Evolutionary conservation across 345 rosid genomes (phyloP).

Genomic region (Isatis tinctoria): DNA sequence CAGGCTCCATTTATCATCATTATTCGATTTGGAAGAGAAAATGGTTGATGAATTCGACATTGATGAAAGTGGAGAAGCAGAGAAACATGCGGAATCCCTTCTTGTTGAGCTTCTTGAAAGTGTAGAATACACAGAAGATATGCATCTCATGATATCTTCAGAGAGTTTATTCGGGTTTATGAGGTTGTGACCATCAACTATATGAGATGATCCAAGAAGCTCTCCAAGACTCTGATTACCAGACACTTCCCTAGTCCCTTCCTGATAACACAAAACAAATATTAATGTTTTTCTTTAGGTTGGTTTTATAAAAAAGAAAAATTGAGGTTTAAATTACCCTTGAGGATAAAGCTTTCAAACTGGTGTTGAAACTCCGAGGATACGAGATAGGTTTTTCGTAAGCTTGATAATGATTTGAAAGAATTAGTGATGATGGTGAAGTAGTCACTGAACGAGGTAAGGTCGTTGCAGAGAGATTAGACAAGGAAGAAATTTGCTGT

Average conservation of each 20-base stretch:
- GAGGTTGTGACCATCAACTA: slow-evolving; percentile 22
- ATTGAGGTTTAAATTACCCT: slow-evolving; percentile 36
- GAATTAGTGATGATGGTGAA: slow-evolving; percentile 26
- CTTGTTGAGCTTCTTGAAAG: slow-evolving; percentile 38
- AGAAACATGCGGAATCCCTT: slow-evolving; percentile 25
- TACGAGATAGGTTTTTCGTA: slow-evolving; percentile 38
- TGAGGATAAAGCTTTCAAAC: slow-evolving; percentile 36
- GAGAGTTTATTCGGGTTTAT: slow-evolving; percentile 62
- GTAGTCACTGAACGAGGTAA: slow-evolving; percentile 24
- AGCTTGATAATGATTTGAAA: slow-evolving; percentile 31
- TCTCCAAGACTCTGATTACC: slow-evolving; percentile 72
- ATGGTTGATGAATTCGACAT: slow-evolving; percentile 62
- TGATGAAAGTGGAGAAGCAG: slow-evolving; percentile 66
- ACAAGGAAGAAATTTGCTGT: slow-evolving; percentile 38
- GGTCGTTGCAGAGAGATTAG: slow-evolving; percentile 28
- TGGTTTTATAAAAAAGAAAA: neutral
- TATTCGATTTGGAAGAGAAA: slow-evolving; percentile 60
- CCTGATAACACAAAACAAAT: slow-evolving; percentile 33
- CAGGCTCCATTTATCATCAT: slow-evolving; percentile 55
- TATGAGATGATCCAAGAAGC: slow-evolving; percentile 50
- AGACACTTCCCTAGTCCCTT: slow-evolving; percentile 35
- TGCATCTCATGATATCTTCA: slow-evolving; percentile 73
- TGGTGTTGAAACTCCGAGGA: slow-evolving; percentile 34
- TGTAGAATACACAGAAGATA: slow-evolving; percentile 76
- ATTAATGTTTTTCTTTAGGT: neutral